Base-by-base conservation (phyloP, 2,329 filamentous ascomycete genomes). In the Alternaria gaisen region DNA sequence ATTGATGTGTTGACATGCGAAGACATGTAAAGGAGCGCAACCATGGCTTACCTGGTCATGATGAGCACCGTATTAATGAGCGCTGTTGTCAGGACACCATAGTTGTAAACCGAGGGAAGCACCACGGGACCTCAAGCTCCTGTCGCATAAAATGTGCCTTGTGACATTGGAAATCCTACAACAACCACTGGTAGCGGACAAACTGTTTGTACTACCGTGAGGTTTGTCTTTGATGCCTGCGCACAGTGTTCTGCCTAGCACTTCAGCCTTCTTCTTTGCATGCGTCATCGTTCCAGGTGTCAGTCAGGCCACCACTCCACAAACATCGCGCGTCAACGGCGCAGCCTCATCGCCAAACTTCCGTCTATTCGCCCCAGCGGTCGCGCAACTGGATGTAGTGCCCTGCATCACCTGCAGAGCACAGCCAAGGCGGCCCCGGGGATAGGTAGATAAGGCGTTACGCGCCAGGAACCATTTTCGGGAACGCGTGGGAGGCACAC, bases 401-500 rank as follows among this genome's bases (percentile, higher is more conserved):
- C 26, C n/a, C 6, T 48, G 12, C 38, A 34, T 56, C 54, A 61
- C 56, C 56, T 53, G 46, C 40, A 57, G 56, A 32, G 43, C 54
- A 61, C 41, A 65, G 50, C 52, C 43, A 53, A 42, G 48, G 42
- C 53, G 36, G 40, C 40, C 18, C 40, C 40, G 18, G 40, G 10
- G 41, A 56, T 60, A 50, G 41, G 54, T 60, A 50, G 44, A n/a
- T 22, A 53, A 43, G 38, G 48, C 41, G 24, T 5, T 34, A 36
- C 47, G 46, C 30, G 55, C 53, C 56, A 55, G 56, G 40, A 26
- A 36, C 32, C 32, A 36, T 36, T 55, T 48, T 22, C 56, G 59
- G 57, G 7, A 66, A 63, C 53, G 43, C 14, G 54, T 48, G 64
- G 66, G 65, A 61, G 56, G 56, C 52, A 58, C 44, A 56, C 52